Base-by-base conservation (phyloP, 179 eudicot genomes). In the Spinacia oleracea region DNA sequence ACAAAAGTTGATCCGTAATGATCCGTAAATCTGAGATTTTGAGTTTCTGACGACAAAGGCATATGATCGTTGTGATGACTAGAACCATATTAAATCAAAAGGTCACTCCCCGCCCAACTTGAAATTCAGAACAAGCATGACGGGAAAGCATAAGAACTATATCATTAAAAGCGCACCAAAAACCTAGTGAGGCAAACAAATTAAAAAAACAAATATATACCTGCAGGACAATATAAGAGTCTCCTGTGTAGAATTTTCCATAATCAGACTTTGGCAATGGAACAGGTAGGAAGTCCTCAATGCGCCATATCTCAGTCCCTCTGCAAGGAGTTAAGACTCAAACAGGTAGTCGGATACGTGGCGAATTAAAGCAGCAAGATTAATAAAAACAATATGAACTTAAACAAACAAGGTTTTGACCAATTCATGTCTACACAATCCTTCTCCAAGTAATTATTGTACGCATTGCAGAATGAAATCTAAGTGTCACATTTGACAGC, bases 241-340 rank as follows among this genome's bases (percentile, higher is more conserved):
- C 99, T 16, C 97, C 99, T 0, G 85, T 79, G 80, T 91, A 96
- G 85, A 96, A 96, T 86, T 90, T 94, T 42, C 99, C 99, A 92
- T 92, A 74, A 77, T 90, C 96, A 74, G 99, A 86, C 84, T 91
- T 92, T 35, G 96, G 94, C 85, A 96, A 86, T 63, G 93, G 92
- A 71, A 88, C 99, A 21, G 99, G 98, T 81, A 80, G 88, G 73
- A 92, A 93, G 89, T 96, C 82, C 81, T 96, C 99, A 67, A 96
- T 94, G 83, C 99, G 88, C 99, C 99, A 96, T 77, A 96, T 90
- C 77, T 96, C 99, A 80, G 89, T 92, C 81, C 99, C 99, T 84
- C 99, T 93, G 81, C 16, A 73, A 81, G 25, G 67, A 70, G 92
- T 96, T 88, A 93, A 94, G 97, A 68, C 46, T 80, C 86, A 80